These are phyloP conservation scores for Nicotiana noctiflora DNA, from an alignment of 257 asterid genomes.

Conservation along the genomic window DNA sequence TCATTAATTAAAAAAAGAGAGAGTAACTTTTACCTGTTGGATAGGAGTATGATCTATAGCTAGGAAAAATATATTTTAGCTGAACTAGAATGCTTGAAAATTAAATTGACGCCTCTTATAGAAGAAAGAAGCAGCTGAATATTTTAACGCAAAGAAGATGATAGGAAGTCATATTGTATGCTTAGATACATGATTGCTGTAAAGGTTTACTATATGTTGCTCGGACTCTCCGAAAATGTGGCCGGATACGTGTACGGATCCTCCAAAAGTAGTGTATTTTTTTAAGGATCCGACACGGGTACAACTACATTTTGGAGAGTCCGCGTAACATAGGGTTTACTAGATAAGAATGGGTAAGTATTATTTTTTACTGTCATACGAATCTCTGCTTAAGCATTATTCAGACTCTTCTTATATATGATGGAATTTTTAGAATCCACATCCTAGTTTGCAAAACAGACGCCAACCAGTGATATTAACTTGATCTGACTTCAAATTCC, in stretches of 20 bases:
- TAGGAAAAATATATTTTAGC: neutral
- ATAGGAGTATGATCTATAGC: neutral
- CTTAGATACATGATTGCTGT: neutral
- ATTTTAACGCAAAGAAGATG: neutral
- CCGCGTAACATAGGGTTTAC: too few relatives aligned
- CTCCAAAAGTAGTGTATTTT: too few relatives aligned
- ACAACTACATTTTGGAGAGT: too few relatives aligned
- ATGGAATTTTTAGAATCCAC: too few relatives aligned
- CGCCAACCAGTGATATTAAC: neutral
- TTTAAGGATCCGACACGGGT: too few relatives aligned
- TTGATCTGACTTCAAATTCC: neutral
- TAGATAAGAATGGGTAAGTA: neutral
- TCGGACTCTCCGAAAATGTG: too few relatives aligned
- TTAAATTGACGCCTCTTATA: neutral
- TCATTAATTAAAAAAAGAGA: neutral
- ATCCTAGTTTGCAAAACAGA: too few relatives aligned
- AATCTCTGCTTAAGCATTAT: neutral
- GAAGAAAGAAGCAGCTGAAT: neutral
- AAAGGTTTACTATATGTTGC: too few relatives aligned
- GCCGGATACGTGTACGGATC: too few relatives aligned
- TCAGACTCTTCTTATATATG: too few relatives aligned
- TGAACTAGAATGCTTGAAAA: neutral
- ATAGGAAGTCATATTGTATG: too few relatives aligned
- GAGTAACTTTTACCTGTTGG: neutral
- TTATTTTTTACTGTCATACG: neutral